These are phyloP conservation scores for Coffea canephora DNA, from an alignment of 257 asterid species.

Conservation along the genomic window DNA sequence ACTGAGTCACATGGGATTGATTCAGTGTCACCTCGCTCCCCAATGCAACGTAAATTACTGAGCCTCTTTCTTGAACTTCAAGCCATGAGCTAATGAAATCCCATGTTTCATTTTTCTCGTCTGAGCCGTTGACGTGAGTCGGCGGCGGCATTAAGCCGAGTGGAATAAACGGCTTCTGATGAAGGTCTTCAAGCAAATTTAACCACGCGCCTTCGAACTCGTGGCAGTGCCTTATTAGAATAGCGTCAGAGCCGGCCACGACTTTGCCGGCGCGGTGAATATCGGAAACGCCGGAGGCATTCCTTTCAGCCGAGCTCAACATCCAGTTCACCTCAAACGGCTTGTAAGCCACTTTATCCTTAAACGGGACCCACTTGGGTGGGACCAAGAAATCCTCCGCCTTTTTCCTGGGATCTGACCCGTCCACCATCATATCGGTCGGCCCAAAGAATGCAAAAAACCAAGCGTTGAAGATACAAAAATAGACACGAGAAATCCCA, in stretches of 20 bases:
- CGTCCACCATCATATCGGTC: not conserved
- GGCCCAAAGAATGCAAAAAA: not conserved
- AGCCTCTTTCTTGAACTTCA: not conserved
- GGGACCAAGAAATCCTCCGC: constrained; percentile 11
- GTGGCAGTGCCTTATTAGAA: not conserved
- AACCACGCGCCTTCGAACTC: constrained; percentile 21
- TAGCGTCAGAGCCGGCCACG: not conserved
- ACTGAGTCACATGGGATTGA: not conserved
- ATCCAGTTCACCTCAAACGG: constrained; percentile 6
- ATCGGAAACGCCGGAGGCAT: constrained; percentile 2
- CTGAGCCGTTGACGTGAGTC: no score
- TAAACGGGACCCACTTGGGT: constrained; percentile 32
- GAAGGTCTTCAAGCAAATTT: not conserved
- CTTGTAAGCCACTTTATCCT: constrained; percentile 8
- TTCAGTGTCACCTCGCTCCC: constrained; percentile 10
- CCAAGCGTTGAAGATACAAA: constrained; percentile 10
- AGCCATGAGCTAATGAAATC: constrained; percentile 1
- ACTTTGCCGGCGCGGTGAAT: not conserved
- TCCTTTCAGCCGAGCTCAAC: not conserved
- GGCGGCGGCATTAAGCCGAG: constrained; percentile 24
- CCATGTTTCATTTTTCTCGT: not conserved
- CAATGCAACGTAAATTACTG: constrained; percentile 20
- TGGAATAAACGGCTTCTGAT: constrained; percentile 14
- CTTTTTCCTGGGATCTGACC: not conserved
- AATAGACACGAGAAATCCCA: not conserved